Base-by-base conservation (phyloP, 176 grass and related monocot species). In the Coix lacrymajobi region DNA sequence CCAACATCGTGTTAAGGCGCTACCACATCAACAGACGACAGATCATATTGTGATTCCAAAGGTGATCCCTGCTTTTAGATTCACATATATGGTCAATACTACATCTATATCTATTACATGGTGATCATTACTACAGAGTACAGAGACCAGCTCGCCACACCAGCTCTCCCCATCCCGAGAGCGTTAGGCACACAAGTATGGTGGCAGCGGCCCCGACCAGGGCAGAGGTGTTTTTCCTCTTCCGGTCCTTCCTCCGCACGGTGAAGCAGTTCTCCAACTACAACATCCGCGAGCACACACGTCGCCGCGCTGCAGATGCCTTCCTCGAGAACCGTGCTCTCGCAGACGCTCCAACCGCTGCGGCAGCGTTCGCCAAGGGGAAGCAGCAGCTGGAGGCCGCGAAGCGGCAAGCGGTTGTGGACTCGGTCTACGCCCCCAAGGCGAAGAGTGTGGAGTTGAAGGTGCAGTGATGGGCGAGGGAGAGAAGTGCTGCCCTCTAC, bases 281-380 rank as follows among this genome's bases (percentile, higher is more conserved):
- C 92, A 98, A 98, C 90, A 68, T 98, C 24, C 81, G 92, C 49
- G 95, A 95, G 82, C 91, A 98, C 84, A 81, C 87, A 30, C 81
- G 76, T 13, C 72, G 90, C 60, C 82, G 95, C 20, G 86, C 88
- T 3, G 43, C 73, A 16, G 92, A 95, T 29, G 88, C 85, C 46
- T 93, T 98, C 86, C 83, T 88, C 57, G 88, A 95, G 60, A 89
- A 91, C 88, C 66, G 89, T 36, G 77, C 54, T 38, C 84, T 98
- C 25, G 20, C 79, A 3, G 90, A 91, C 62, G 61, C 71, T n/a
- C 75, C 86, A 20, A 77, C 84, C 19, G n/a, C 86, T 2, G 88
- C 86, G 2, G 81, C 86, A 25, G 88, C 86, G 24, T 93, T 95
- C 72, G 85, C 86, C 32, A 69, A 91, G 37, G 92, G 92, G 26